Conservation (phyloP, 441 rosid species). For the Adansonia madagascariensis region DNA sequence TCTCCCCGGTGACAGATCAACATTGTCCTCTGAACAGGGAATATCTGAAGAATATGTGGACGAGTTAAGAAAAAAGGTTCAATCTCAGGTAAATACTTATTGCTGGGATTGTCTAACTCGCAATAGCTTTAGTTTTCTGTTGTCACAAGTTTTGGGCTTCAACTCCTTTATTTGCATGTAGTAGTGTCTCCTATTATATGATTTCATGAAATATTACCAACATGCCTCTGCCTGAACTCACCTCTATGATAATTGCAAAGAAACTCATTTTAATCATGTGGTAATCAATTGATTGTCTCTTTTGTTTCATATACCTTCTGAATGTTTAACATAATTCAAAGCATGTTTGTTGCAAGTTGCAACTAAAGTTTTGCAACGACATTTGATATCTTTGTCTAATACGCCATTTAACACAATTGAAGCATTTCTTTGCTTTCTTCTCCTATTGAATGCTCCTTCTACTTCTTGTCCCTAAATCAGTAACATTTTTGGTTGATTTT, state of each 20-base stretch:
- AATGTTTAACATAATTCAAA: not conserved
- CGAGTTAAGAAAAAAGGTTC: conserved; percentile 76
- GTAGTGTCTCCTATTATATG: not conserved
- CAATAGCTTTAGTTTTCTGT: not conserved
- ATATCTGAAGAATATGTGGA: conserved; percentile 54
- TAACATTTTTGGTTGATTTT: not conserved
- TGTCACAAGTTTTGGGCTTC: not conserved
- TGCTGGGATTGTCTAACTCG: conserved; percentile 12
- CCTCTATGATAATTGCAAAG: not conserved
- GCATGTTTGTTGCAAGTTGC: not conserved
- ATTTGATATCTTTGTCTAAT: not conserved
- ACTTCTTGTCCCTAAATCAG: not conserved
- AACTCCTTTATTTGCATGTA: not conserved
- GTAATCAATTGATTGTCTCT: not conserved
- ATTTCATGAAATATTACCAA: not conserved
- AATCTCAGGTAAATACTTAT: conserved; percentile 61
- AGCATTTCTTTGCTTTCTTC: not conserved
- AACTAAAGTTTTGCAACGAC: not conserved
- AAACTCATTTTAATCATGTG: not conserved
- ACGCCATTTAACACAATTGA: not conserved
- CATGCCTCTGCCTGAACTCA: not conserved
- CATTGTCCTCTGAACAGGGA: conserved; percentile 46
- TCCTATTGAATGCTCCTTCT: conserved; percentile 4
- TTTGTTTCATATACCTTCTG: not conserved
- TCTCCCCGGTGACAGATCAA: conserved; percentile 41